Conservation (phyloP, 768 basidiomycete species). For the Amyloporia xantha region DNA sequence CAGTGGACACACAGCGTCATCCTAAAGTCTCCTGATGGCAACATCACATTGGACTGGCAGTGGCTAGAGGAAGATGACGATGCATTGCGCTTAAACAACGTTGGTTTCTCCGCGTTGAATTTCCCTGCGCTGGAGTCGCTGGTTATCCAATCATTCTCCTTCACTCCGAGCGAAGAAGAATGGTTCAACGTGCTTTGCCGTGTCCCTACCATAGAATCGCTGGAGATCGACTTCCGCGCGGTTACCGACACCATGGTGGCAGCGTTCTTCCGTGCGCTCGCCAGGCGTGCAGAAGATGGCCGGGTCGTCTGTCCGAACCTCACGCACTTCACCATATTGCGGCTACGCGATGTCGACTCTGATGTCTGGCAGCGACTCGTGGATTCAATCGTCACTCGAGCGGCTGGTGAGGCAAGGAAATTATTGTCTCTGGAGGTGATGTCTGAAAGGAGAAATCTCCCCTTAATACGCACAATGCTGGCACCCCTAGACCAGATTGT, state of each 20-base stretch:
- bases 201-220: neutral
- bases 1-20: neutral
- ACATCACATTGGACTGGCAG: neutral
- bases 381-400: neutral
- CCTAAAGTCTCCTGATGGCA: neutral
- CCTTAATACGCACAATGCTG: too few relatives aligned
- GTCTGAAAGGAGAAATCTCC: too few relatives aligned
- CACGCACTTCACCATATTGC: neutral
- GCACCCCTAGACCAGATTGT: too few relatives aligned
- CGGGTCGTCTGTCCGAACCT: neutral
- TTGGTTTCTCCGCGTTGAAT: neutral
- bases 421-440: neutral
- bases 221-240: neutral
- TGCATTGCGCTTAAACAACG: neutral
- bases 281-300: neutral
- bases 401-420: neutral
- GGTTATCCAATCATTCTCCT: neutral
- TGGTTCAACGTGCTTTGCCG: neutral
- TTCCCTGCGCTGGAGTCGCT: neutral
- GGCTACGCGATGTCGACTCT: neutral
- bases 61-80: neutral
- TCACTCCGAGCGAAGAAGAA: neutral
- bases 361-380: neutral
- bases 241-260: neutral
- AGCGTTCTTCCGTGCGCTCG: neutral